These are phyloP conservation scores for Clonostachys rhizophaga DNA, from an alignment of 2,329 filamentous ascomycete genomes.

Conservation along the genomic window DNA sequence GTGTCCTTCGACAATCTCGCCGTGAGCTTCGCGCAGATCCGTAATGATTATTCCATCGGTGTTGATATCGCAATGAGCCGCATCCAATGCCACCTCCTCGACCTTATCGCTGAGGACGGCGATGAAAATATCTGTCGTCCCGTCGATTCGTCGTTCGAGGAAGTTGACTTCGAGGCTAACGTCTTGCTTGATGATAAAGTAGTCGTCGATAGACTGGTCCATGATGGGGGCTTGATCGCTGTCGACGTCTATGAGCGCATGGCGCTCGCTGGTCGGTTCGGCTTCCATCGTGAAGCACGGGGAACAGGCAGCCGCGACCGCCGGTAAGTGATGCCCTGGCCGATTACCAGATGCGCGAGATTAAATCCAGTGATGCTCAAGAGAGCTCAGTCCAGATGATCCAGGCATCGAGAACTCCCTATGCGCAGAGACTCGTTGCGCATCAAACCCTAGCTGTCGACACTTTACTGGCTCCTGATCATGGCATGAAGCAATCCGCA, in stretches of 20 bases:
- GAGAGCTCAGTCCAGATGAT: too few species aligned
- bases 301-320: too few species aligned
- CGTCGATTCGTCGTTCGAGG: constrained; percentile 65
- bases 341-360: too few species aligned
- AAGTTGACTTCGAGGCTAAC: constrained; percentile 91
- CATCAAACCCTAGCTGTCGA: too few species aligned
- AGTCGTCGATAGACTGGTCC: constrained; percentile 30
- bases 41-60: constrained; percentile 46
- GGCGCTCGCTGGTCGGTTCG: too few species aligned
- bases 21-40: constrained; percentile 26
- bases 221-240: constrained; percentile 23
- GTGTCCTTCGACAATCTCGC: constrained; percentile 25
- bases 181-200: constrained; percentile 72
- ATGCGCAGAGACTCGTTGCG: too few species aligned
- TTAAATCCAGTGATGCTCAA: too few species aligned
- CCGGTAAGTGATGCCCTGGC: too few species aligned
- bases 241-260: constrained; percentile 16
- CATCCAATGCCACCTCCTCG: constrained; percentile 54
- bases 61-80: constrained; percentile 57
- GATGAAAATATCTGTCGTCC: constrained; percentile 77
- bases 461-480: too few species aligned
- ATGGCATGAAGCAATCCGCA: too few species aligned
- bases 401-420: too few species aligned
- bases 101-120: constrained; percentile 57
- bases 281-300: too few species aligned